Percentiles rank a stretch among this genome's conserved stretches.
Conservation (phyloP, 148 eudicot species). For the Vaccinium vitisidaea region DNA sequence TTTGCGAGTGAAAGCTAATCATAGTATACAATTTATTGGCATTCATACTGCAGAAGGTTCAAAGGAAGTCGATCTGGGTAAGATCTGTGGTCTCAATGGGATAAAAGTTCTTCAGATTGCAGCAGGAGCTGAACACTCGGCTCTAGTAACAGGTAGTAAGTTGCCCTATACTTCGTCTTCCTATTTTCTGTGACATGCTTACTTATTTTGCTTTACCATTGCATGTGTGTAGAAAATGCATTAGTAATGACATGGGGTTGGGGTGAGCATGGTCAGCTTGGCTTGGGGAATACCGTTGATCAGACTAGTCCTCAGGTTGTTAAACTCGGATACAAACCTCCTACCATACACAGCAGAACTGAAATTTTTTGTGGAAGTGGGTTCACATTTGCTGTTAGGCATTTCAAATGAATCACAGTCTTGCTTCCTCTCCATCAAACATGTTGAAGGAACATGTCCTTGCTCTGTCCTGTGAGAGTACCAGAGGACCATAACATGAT, state of each 20-base stretch:
- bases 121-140: constrained; percentile 94
- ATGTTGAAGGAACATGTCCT: not conserved
- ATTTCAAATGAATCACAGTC: not conserved
- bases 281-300: constrained; percentile 66
- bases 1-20: not conserved
- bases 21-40: not conserved
- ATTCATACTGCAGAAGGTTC: constrained; percentile 24
- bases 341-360: constrained; percentile 10
- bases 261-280: constrained; percentile 99
- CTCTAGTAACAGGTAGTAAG: constrained; percentile 57
- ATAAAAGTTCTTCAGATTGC: constrained; percentile 53
- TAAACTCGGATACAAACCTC: constrained; percentile 25
- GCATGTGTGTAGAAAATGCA: constrained; percentile 51
- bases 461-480: not conserved
- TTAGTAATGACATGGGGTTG: constrained; percentile 88
- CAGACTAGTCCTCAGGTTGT: constrained; percentile 58
- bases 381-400: constrained; percentile 52
- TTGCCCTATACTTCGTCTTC: not conserved
- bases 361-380: constrained; percentile 85
- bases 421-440: not conserved
- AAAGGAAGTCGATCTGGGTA: constrained; percentile 23
- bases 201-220: not conserved
- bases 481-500: not conserved
- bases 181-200: not conserved
- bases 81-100: constrained; percentile 39